These are phyloP conservation scores for Podospora didyma DNA, from an alignment of 495 filamentous ascomycete genomes.

Conservation along the genomic window DNA sequence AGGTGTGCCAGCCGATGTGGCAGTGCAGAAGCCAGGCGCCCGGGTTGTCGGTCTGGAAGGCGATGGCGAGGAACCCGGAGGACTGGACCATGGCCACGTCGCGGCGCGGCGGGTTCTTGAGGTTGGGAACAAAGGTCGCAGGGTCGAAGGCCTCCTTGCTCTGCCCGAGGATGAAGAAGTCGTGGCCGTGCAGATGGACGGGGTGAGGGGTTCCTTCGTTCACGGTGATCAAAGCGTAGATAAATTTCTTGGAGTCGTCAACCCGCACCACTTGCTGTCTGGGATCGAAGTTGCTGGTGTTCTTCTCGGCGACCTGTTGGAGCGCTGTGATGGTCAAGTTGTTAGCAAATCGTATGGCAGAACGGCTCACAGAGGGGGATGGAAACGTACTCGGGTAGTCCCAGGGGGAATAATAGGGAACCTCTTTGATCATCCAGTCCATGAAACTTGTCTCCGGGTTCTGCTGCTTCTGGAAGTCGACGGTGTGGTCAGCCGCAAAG, in stretches of 20 bases:
- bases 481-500: not conserved
- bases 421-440: not conserved
- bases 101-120: slow-evolving; percentile 47
- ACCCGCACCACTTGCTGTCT: slow-evolving; percentile 5
- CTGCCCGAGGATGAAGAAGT: slow-evolving; percentile 55
- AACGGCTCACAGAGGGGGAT: not conserved
- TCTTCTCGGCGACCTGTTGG: not conserved
- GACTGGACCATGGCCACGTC: slow-evolving; percentile 49
- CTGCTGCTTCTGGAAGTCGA: not conserved
- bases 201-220: slow-evolving; percentile 22
- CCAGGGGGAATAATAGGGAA: slow-evolving; percentile 1
- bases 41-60: slow-evolving; percentile 50
- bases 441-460: not conserved
- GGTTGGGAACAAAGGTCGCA: slow-evolving; percentile 26
- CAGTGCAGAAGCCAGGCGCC: slow-evolving; percentile 29
- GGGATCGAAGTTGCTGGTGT: not conserved
- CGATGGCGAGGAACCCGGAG: slow-evolving; percentile 40
- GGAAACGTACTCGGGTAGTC: slow-evolving; percentile 3
- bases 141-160: slow-evolving; percentile 7
- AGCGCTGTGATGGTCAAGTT: not conserved
- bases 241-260: not conserved
- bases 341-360: not conserved
- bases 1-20: slow-evolving; percentile 19
- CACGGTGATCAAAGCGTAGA: not conserved
- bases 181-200: slow-evolving; percentile 55